Evolutionary conservation across 805 yeast genomes (phyloP), one percentile per base, ranked within the genome.

Genomic region (Scheffersomyces lignosus): DNA sequence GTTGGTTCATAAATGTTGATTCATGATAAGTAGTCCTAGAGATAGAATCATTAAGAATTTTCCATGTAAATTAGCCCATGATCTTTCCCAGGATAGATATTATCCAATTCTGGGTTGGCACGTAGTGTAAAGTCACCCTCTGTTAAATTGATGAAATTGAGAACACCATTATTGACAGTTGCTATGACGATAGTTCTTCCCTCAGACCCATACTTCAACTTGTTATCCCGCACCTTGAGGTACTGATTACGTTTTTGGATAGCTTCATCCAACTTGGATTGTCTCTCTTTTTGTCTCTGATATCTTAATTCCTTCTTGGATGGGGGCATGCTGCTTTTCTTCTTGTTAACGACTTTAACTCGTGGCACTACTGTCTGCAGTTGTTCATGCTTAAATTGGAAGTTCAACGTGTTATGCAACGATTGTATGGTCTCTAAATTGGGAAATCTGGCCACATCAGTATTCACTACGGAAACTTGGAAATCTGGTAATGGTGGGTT

Each of bases 401-500:
- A 40, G 33, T 52, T 46, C 3, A 42, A 29, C 16, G 42, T 36
- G 27, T 54, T 47, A 43, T 64, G 51, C 15, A 69, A 40, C 4
- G 31, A 17, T 22, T 66, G 62, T 1, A 81, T 53, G 9, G 77
- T 75, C 1, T 45, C 10, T 2, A 70, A 58, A 0, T 65, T 58
- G 0, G 88, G 87, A 32, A 83, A 71, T 13, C 56, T 55, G 16
- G 52, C 36, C 2, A 58, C 55, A 8, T 63, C 64, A 3, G 76
- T 70, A 40, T 79, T 75, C 12, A 78, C 70, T 0, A 87, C 77
- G 2, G 77, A 70, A 1, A 91, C 60, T 48, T 82, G 87, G 54
- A 77, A 90, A 56, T 90, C 90, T 1, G 96, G 95, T 2, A 52
- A 31, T 0, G 83, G 80, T 1, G 95, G 95, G 15, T 54, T 49